Percentiles rank a stretch among this genome's conserved stretches.
These are phyloP conservation scores for Vitis rotundifolia DNA, from an alignment of 164 flowering plant species.

Conservation along the genomic window DNA sequence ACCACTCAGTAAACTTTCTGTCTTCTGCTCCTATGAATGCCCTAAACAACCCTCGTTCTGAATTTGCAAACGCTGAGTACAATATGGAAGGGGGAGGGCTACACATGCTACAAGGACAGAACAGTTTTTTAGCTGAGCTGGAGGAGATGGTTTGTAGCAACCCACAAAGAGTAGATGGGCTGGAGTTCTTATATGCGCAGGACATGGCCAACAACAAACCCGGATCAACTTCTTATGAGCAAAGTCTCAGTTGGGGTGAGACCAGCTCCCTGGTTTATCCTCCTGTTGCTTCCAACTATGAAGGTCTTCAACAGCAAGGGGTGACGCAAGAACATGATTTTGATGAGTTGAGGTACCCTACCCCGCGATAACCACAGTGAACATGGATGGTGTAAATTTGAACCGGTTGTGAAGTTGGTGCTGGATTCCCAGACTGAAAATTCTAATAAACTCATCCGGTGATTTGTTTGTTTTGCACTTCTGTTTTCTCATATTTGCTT, in stretches of 20 bases:
- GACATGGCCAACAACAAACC: constrained; percentile 4
- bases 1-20: constrained; percentile 4
- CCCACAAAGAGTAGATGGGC: constrained; percentile 23
- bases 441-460: constrained; percentile 5
- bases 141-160: constrained; percentile 11
- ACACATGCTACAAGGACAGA: constrained; percentile 15
- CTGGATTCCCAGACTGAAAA: neutral
- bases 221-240: constrained; percentile 1
- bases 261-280: constrained; percentile 16
- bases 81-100: neutral
- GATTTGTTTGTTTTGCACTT: constrained; percentile 2
- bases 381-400: neutral
- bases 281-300: constrained; percentile 11
- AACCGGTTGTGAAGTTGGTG: neutral
- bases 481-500: neutral
- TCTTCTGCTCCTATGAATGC: constrained; percentile 7
- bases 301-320: constrained; percentile 6
- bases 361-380: neutral
- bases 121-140: constrained; percentile 4
- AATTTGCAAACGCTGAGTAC: constrained; percentile 8
- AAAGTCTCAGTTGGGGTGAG: constrained; percentile 8
- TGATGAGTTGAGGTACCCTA: constrained; percentile 14
- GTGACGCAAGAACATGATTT: constrained; percentile 17
- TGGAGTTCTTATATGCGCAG: constrained; percentile 26
- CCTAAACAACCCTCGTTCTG: constrained; percentile 3